Percentiles rank a stretch among this genome's conserved stretches.
Evolutionary conservation across 495 filamentous ascomycete genomes (phyloP).

Genomic region (Aspergillus bridgeri): DNA sequence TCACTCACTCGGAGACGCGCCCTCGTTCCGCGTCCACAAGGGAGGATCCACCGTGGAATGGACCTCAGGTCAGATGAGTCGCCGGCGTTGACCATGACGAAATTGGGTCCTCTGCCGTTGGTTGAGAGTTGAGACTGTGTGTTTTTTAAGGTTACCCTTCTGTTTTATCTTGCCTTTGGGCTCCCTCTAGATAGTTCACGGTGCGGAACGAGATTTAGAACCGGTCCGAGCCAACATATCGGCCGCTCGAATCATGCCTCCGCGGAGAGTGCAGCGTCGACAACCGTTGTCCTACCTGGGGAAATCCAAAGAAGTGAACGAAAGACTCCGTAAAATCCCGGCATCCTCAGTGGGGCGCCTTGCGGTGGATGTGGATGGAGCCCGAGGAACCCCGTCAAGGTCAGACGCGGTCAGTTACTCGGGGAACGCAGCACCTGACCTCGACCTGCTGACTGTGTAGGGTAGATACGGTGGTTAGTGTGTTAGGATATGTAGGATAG

Average conservation of each 20-base stretch:
- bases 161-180: no score
- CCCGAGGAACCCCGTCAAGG: conserved; percentile 5
- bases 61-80: conserved; percentile 8
- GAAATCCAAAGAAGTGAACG: no score
- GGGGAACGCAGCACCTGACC: conserved; percentile 21
- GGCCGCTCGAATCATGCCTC: background rate
- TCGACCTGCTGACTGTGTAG: background rate
- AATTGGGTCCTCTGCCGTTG: background rate
- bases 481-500: no score
- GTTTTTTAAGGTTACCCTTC: conserved; percentile 1
- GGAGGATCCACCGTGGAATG: background rate
- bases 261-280: background rate
- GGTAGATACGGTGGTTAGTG: no score
- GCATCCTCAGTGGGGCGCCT: conserved; percentile 12
- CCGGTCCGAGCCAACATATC: background rate
- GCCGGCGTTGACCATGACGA: background rate
- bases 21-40: conserved; percentile 19
- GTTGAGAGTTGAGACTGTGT: background rate
- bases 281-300: background rate
- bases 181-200: background rate
- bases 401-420: conserved; percentile 18
- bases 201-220: background rate
- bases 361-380: conserved; percentile 2
- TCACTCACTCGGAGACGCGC: conserved; percentile 30
- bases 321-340: conserved; percentile 14